Conservation (phyloP, 2,329 filamentous ascomycete genomes). For the Sordariomycetes sp. region DNA sequence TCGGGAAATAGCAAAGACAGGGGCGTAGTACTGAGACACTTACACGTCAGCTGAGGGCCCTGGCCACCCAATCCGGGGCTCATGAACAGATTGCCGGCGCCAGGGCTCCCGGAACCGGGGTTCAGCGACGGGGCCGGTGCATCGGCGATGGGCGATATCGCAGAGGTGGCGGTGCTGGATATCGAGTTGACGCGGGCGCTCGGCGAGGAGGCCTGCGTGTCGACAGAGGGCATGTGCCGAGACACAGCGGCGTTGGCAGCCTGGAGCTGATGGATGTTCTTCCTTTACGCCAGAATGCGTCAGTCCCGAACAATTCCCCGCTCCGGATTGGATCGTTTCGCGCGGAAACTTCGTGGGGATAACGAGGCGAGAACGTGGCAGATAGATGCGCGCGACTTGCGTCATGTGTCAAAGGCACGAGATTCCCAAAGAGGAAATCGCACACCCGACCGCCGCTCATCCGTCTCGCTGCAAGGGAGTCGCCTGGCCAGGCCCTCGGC, state of each 20-base stretch:
- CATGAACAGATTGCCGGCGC: conserved; percentile 12
- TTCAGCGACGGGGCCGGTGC: neutral
- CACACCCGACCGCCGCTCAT: neutral
- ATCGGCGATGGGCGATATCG: neutral
- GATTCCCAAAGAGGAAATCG: neutral
- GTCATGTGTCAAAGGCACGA: neutral
- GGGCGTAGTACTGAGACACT: conserved; percentile 15
- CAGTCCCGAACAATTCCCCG: neutral
- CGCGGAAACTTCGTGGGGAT: neutral
- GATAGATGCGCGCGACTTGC: neutral
- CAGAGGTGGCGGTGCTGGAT: neutral
- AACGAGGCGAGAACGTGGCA: neutral
- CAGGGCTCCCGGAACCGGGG: conserved; percentile 19
- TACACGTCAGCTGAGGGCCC: conserved; percentile 37
- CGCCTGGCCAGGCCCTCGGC: neutral
- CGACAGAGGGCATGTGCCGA: conserved; percentile 19
- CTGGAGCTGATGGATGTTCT: conserved; percentile 22
- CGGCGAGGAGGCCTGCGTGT: conserved; percentile 29
- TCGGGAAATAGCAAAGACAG: neutral
- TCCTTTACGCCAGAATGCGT: conserved; percentile 18
- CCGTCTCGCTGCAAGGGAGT: neutral
- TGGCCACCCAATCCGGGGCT: conserved; percentile 25
- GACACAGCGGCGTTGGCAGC: conserved; percentile 22
- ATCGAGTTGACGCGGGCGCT: conserved; percentile 15
- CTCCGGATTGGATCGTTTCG: neutral